Percentiles rank a stretch among this genome's conserved stretches.
Conservation (phyloP, 177 flowering plant genomes). For the Vitis hybrid region DNA sequence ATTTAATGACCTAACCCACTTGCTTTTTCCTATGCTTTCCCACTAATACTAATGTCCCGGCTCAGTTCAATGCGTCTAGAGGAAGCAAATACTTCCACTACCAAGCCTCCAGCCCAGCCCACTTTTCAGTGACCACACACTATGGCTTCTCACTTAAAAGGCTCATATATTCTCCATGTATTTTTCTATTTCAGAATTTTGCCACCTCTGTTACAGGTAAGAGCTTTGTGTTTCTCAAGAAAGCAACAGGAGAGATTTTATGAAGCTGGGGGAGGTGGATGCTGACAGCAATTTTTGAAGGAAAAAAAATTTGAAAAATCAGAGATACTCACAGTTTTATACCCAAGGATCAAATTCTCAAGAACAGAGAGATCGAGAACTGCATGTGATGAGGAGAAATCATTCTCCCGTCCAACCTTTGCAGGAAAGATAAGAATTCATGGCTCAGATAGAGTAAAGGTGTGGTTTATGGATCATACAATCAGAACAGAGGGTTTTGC, state of each 20-base stretch:
- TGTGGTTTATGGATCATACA: conserved; percentile 20
- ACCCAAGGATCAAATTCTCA: conserved; percentile 5
- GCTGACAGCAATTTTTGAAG: conserved; percentile 19
- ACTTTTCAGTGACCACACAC: too few species aligned
- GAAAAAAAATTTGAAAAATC: too few species aligned
- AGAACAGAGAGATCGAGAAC: conserved; percentile 20
- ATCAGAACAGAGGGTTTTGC: conserved; percentile 27
- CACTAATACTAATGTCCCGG: neutral
- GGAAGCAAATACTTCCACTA: neutral
- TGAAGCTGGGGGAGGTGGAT: conserved; percentile 24
- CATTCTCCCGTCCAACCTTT: conserved; percentile 26
- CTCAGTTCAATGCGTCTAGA: neutral
- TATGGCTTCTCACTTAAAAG: neutral
- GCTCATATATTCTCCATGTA: conserved; percentile 20
- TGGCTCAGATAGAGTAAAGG: conserved; percentile 20
- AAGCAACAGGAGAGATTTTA: conserved; percentile 16
- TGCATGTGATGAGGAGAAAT: conserved; percentile 25
- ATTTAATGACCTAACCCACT: conserved; percentile 9
- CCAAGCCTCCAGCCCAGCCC: too few species aligned
- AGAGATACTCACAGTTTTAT: too few species aligned
- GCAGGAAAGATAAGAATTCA: conserved; percentile 39
- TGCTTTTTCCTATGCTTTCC: neutral
- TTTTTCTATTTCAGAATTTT: conserved; percentile 13
- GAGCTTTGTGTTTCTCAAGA: neutral
- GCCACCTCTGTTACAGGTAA: neutral